Conservation (phyloP, 176 grass and related monocot species). For the Aegilops speltoides region DNA sequence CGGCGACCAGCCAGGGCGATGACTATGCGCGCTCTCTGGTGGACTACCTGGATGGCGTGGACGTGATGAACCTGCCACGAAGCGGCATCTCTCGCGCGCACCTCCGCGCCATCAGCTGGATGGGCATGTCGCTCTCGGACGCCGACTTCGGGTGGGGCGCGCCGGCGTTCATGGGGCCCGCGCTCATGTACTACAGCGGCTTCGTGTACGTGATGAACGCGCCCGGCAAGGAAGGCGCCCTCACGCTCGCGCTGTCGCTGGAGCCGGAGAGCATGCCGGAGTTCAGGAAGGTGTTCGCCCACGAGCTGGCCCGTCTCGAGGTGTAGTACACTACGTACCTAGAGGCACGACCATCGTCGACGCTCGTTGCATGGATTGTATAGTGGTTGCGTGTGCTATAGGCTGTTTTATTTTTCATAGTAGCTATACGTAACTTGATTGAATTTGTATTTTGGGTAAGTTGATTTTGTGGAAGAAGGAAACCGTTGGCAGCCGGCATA, state of each 20-base stretch:
- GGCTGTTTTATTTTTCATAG: too few relatives aligned
- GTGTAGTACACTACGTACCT: too few relatives aligned
- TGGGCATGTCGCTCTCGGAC: constrained; percentile 55
- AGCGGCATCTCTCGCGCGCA: constrained; percentile 32
- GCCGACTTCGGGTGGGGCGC: too few relatives aligned
- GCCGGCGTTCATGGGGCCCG: constrained; percentile 54
- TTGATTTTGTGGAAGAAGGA: too few relatives aligned
- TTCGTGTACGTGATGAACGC: constrained; percentile 68
- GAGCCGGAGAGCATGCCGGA: constrained; percentile 56
- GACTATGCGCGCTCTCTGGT: too few relatives aligned
- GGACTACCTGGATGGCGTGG: constrained; percentile 48
- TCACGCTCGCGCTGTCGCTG: constrained; percentile 49
- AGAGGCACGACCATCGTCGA: too few relatives aligned
- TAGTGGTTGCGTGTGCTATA: too few relatives aligned
- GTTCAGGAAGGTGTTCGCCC: constrained; percentile 53
- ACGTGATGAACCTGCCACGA: constrained; percentile 36
- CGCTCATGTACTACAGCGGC: constrained; percentile 57
- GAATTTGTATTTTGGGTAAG: too few relatives aligned
- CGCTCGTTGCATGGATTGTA: too few relatives aligned
- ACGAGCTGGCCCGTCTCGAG: constrained; percentile 21
- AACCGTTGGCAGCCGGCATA: too few relatives aligned
- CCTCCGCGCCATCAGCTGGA: constrained; percentile 65
- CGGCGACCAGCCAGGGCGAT: constrained; percentile 43
- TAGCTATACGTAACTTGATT: too few relatives aligned
- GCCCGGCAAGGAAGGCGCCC: constrained; percentile 35